Conservation (phyloP, 306 rosid species). For the Leucaena leucocephala region DNA sequence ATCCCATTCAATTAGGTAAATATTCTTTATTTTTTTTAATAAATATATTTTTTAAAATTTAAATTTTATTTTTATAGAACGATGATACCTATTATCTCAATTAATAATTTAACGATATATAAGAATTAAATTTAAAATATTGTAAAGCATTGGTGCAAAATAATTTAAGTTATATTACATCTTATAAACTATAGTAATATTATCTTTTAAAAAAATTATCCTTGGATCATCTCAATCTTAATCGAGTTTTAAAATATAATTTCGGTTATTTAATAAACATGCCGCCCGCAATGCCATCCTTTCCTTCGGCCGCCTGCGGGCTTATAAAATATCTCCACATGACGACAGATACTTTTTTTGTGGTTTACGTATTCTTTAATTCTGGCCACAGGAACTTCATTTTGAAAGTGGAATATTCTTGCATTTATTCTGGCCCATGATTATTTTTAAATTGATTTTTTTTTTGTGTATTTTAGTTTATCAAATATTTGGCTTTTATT, state of each 20-base stretch:
- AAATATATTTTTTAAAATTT: too few species aligned
- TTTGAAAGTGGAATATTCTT: background rate
- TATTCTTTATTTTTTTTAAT: too few species aligned
- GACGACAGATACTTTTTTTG: background rate
- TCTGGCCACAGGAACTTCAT: background rate
- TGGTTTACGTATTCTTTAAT: background rate
- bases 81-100: too few species aligned
- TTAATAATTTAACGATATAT: too few species aligned
- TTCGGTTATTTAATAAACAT: background rate
- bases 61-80: too few species aligned
- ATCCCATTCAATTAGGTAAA: too few species aligned
- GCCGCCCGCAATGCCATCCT: background rate
- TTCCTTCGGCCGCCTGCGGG: background rate
- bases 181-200: too few species aligned
- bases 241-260: background rate
- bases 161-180: too few species aligned
- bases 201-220: background rate
- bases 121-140: too few species aligned
- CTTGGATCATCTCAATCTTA: background rate
- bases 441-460: background rate
- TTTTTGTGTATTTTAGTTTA: background rate
- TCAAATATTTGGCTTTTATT: background rate
- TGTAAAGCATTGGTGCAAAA: too few species aligned
- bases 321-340: background rate
- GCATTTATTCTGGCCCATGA: background rate